A percentile compares a stretch with the other conserved stretches of the same genome.
phyloP scores from a whole-genome alignment of 192 early-diverging fungal species.

The Backusella parvicylindrica region DNA sequence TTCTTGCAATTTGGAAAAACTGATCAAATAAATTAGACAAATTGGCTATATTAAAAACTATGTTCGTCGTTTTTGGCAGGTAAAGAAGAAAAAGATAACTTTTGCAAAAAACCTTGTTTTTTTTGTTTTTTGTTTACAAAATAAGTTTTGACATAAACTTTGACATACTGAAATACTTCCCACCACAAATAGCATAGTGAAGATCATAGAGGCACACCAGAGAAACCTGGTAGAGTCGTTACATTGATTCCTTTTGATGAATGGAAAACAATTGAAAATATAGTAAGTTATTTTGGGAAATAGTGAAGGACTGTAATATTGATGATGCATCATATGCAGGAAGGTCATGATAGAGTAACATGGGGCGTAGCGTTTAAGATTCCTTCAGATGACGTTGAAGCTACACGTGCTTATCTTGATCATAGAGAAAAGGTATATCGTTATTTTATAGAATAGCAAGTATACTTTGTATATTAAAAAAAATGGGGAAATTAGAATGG shows the following conservation, averaged over 20 bases:
- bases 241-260: conserved; percentile 76
- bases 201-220: conserved; percentile 84
- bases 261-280: conserved; percentile 52
- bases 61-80: conserved; percentile 79
- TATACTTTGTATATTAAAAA: too few relatives aligned
- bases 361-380: conserved; percentile 89
- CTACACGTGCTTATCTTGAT: conserved; percentile 74
- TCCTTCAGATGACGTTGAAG: conserved; percentile 53
- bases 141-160: conserved; percentile 14
- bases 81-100: too few relatives aligned
- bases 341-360: conserved; percentile 49
- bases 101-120: too few relatives aligned
- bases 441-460: neutral
- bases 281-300: conserved; percentile 33
- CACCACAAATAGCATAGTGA: conserved; percentile 54
- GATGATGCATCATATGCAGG: conserved; percentile 14
- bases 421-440: conserved; percentile 72
- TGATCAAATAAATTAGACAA: conserved; percentile 23
- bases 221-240: conserved; percentile 79
- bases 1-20: neutral
- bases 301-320: neutral
- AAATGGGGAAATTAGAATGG: too few relatives aligned
- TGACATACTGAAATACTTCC: conserved; percentile 9
- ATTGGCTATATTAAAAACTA: conserved; percentile 66
- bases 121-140: neutral